Percentiles rank a stretch among this genome's conserved stretches.
These are phyloP conservation scores for Singerocomus rubriflavus DNA, from an alignment of 1,284 basidiomycete species.

Conservation along the genomic window DNA sequence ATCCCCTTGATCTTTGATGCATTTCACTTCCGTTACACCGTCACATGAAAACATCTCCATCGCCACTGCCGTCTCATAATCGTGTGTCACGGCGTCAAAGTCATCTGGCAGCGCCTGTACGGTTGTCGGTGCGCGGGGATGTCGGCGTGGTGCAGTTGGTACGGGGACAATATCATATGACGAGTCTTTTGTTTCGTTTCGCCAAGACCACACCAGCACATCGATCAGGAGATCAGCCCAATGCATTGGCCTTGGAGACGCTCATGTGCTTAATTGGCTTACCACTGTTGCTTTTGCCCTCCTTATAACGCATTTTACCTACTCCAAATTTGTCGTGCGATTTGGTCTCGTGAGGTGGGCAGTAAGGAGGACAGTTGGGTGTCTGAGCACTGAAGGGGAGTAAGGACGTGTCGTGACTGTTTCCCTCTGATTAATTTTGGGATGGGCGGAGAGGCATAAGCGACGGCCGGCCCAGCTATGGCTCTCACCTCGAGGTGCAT, in stretches of 20 bases:
- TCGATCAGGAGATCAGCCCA: conserved; percentile 19
- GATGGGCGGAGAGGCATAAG: background rate
- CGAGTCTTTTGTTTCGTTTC: conserved; percentile 23
- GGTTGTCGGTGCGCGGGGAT: conserved; percentile 33
- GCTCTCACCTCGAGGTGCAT: conserved; percentile 9
- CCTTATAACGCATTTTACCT: conserved; percentile 18
- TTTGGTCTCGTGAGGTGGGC: background rate
- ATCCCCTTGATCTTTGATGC: conserved; percentile 8
- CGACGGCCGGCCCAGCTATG: background rate
- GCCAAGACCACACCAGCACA: background rate
- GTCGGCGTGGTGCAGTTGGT: conserved; percentile 19
- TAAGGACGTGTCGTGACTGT: background rate
- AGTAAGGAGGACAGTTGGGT: background rate
- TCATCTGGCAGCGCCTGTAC: conserved; percentile 30
- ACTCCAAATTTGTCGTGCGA: background rate
- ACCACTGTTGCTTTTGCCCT: conserved; percentile 27
- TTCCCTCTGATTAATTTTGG: background rate
- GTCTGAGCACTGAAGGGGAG: background rate
- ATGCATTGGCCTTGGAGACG: background rate
- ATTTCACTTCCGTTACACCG: conserved; percentile 26
- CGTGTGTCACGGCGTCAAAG: conserved; percentile 31
- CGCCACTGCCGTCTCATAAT: conserved; percentile 25
- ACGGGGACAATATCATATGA: conserved; percentile 32
- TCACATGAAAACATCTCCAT: conserved; percentile 25
- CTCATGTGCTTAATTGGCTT: conserved; percentile 6